Evolutionary conservation across 441 rosid genomes (phyloP), one percentile per base, ranked within the genome.

Genomic region (Croton setiger): DNA sequence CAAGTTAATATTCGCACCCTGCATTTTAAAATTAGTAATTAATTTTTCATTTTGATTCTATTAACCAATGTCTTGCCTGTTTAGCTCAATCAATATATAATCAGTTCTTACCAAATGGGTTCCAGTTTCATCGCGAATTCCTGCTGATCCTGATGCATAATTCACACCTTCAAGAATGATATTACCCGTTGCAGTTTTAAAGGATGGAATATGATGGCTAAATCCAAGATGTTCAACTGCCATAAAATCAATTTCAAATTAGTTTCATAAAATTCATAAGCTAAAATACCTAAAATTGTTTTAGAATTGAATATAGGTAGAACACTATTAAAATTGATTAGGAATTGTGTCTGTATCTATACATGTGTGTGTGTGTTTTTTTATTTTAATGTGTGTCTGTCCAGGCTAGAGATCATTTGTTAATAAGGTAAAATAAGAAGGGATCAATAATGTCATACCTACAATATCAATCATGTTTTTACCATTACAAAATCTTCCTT

Each of bases 61-160:
- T 27, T 27, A 27, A 27, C 2, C 2, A 27, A 27, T 27, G 2
- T 27, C 31, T 27, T 27, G 43, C 43, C 43, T 39, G 9, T 4
- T 9, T 39, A 9, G 4, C 43, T 39, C 41, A 37, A 4, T 1
- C 5, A 37, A 39, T 39, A 39, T 39, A 39, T 0, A 39, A 14
- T 45, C 51, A 45, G 18, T 7, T 51, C 10, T 15, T 63, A 63
- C 93, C 88, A 74, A 37, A 37, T 79, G 77, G 31, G 69, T 36
- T 41, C 86, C 88, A 2, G 88, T 84, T 75, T 91, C 90, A 4
- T 76, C 74, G 1, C 75, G 68, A 67, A 91, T 91, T 66, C 93
- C 91, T 1, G 90, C 87, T 1, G 88, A 81, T 0, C 87, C 93
- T 14, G 95, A 88, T 35, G 88, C 90, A 66, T 85, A 91, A 62